Evolutionary conservation across 1,284 basidiomycete genomes (phyloP), one percentile per base, ranked within the genome.

Genomic region (Trichosporon faecale): DNA sequence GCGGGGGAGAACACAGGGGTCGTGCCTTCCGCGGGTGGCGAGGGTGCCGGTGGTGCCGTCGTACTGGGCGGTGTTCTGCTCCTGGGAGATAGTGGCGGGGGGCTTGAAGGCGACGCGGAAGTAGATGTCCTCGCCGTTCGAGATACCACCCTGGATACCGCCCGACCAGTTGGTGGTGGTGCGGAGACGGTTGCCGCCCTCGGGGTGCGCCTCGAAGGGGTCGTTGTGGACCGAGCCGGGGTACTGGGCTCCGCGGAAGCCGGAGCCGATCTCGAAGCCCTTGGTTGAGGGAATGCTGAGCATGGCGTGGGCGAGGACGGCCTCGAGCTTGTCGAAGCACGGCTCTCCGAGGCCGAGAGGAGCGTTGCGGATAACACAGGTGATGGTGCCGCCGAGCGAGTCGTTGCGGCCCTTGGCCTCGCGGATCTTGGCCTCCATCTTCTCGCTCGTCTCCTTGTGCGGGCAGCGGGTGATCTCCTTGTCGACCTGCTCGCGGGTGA

Each of bases 271-370:
- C 85, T 99, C 97, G 83, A 99, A 99, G 3, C 90, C 95, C 83
- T 99, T 99, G 70, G 97, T 99, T 7, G 97, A 96, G 37, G 97
- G 97, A 79, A 99, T 98, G 72, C 93, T 95, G 70, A 99, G 88
- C 95, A 99, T 99, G 18, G 97, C 97, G 82, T 99, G 97, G 2
- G 89, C 97, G 70, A 99, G 90, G 76, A 90, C 89, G 37, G 97
- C 97, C 84, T 98, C 97, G 80, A 99, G 91, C 86, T 99, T 99
- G 88, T 99, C 95, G 82, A 99, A 99, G 70, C 94, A 92, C 61
- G 97, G 97, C 84, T 99, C 97, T 68, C 97, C 97, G 44, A 99
- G 88, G 2, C 97, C 97, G 21, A 91, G 85, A 52, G 97, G 95
- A 6, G 92, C 89, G 74, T 91, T 89, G 67, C 96, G 91, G 78